Conservation (phyloP, 2,329 filamentous ascomycete genomes). For the Aspergillus fischeri region DNA sequence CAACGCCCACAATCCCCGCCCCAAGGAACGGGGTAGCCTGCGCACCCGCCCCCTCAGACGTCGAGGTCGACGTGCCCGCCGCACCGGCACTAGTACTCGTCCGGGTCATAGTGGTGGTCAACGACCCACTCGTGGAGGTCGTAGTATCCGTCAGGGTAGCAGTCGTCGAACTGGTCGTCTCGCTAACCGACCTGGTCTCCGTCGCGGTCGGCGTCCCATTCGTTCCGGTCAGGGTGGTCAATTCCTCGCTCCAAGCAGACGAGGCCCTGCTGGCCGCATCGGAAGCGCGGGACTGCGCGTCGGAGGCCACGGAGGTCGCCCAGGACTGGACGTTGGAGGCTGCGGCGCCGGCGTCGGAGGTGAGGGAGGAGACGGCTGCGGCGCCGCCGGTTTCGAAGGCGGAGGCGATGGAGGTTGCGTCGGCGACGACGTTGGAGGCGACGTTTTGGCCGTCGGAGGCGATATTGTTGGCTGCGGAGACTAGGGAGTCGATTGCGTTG, state of each 20-base stretch:
- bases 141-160: slow-evolving; percentile 1
- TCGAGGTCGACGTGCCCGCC: slow-evolving; percentile 3
- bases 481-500: slow-evolving; percentile 10
- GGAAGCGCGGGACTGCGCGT: slow-evolving; percentile 9
- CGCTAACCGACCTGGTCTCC: not conserved
- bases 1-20: slow-evolving; percentile 19
- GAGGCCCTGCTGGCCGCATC: slow-evolving; percentile 10
- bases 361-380: slow-evolving; percentile 13
- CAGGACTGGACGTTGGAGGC: slow-evolving; percentile 10
- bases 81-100: slow-evolving; percentile 1
- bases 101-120: not conserved
- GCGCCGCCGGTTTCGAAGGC: slow-evolving; percentile 13
- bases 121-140: not conserved
- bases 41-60: slow-evolving; percentile 15
- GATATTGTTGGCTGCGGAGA: slow-evolving; percentile 12
- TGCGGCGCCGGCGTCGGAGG: slow-evolving; percentile 12
- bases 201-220: slow-evolving; percentile 16
- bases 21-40: slow-evolving; percentile 18
- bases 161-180: not conserved
- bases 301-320: slow-evolving; percentile 9
- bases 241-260: slow-evolving; percentile 1
- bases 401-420: slow-evolving; percentile 15
- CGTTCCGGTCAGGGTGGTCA: slow-evolving; percentile 19
- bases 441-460: slow-evolving; percentile 12
- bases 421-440: slow-evolving; percentile 11